phyloP scores from a whole-genome alignment of 2,329 filamentous ascomycete genomes.

The Penicillium aurantiogriseum region DNA sequence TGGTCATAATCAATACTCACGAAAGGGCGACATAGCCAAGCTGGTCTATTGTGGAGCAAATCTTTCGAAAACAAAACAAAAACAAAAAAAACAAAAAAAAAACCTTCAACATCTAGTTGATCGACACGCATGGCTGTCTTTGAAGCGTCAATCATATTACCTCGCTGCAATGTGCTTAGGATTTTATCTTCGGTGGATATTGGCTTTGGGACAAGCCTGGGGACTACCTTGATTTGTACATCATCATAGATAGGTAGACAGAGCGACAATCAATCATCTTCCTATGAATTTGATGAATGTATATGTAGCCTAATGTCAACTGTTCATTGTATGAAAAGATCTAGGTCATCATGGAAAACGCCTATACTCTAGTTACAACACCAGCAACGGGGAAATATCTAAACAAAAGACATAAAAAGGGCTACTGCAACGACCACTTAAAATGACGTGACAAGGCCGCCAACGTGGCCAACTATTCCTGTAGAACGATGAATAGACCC shows the following conservation, averaged over 20 bases:
- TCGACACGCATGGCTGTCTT: background rate
- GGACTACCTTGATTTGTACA: background rate
- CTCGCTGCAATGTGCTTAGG: background rate
- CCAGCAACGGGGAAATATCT: too few species aligned
- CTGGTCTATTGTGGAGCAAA: background rate
- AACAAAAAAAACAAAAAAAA: background rate
- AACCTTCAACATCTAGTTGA: background rate
- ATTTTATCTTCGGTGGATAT: conserved; percentile 3
- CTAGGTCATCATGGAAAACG: too few species aligned
- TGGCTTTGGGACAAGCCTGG: background rate
- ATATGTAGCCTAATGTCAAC: background rate
- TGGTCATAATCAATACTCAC: background rate
- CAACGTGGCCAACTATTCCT: background rate
- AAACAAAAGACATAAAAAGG: too few species aligned
- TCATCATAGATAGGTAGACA: background rate
- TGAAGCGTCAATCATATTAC: background rate
- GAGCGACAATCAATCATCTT: background rate
- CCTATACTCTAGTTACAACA: too few species aligned
- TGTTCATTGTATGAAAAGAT: background rate
- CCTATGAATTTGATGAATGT: background rate
- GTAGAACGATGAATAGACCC: background rate
- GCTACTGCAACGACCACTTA: too few species aligned
- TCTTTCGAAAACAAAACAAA: background rate
- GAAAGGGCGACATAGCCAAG: background rate
- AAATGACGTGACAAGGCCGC: too few species aligned